Conservation (phyloP, 2,329 filamentous ascomycete genomes). For the Karstenula rhodostoma region DNA sequence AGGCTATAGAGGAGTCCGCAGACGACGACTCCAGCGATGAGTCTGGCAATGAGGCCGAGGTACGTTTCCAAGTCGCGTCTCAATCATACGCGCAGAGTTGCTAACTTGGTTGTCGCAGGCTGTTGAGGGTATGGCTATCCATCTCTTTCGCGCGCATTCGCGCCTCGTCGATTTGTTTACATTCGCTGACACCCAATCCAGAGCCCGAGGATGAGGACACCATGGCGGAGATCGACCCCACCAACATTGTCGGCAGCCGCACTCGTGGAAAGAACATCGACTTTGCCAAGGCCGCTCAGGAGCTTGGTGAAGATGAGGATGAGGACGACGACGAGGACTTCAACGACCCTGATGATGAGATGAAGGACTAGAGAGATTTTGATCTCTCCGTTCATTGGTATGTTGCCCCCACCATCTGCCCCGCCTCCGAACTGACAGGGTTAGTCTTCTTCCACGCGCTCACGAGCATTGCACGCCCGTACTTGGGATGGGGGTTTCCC, state of each 20-base stretch:
- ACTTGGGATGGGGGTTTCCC: conserved; percentile 17
- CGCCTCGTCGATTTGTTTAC: conserved; percentile 25
- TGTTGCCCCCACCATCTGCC: conserved; percentile 4
- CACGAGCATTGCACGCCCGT: conserved; percentile 29
- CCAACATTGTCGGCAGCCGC: conserved; percentile 85
- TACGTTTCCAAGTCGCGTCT: conserved; percentile 47
- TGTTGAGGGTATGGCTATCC: conserved; percentile 45
- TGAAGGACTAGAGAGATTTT: conserved; percentile 64
- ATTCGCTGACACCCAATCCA: conserved; percentile 39
- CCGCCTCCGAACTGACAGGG: conserved; percentile 12
- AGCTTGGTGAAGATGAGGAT: conserved; percentile 78
- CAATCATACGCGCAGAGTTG: conserved; percentile 24
- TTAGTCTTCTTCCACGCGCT: conserved; percentile 30
- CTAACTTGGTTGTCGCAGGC: conserved; percentile 39
- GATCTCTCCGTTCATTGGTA: conserved; percentile 32
- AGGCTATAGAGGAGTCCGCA: conserved; percentile 77
- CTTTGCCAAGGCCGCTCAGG: conserved; percentile 87
- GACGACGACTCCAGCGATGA: conserved; percentile 73
- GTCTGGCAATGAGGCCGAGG: conserved; percentile 67
- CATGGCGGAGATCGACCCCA: conserved; percentile 88
- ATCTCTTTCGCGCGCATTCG: conserved; percentile 19
- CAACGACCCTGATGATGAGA: conserved; percentile 72
- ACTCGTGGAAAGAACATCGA: conserved; percentile 93
- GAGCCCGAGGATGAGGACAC: conserved; percentile 77
- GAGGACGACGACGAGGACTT: conserved; percentile 75